Evolutionary conservation across 163 green algal genomes (phyloP).

Genomic region (Chlamydomonas reinhardtii): DNA sequence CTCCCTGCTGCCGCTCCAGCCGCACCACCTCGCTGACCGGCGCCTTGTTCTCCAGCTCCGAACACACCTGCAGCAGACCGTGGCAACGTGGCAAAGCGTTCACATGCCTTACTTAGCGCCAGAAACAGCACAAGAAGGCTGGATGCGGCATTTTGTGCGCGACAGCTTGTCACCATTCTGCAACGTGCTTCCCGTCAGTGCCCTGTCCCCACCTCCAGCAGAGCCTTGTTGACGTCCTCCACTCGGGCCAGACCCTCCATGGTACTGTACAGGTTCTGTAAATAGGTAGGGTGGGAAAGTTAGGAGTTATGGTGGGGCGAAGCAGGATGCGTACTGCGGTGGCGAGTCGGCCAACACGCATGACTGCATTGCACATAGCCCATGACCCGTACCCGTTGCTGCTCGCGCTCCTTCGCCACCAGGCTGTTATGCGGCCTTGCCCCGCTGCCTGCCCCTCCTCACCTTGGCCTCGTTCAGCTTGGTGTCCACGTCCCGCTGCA

Average conservation of each 20-base stretch:
- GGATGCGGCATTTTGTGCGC: no score
- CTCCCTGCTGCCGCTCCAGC: slow-evolving; percentile 44
- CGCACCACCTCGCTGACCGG: slow-evolving; percentile 37
- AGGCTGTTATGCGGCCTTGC: no score
- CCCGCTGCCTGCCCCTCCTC: not conserved
- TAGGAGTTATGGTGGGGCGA: not conserved
- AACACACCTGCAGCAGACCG: slow-evolving; percentile 23
- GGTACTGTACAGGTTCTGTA: slow-evolving; percentile 18
- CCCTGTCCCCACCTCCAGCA: slow-evolving; percentile 24
- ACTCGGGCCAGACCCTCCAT: slow-evolving; percentile 42
- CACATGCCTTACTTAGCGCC: no score
- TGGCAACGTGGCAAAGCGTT: no score
- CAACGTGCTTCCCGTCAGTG: no score
- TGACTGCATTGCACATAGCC: no score
- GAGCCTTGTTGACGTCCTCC: slow-evolving; percentile 51
- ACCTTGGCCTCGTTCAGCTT: slow-evolving; percentile 45
- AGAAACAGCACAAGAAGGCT: no score
- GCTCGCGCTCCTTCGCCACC: no score
- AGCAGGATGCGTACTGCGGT: no score
- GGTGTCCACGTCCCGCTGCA: slow-evolving; percentile 43
- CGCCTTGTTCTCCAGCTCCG: slow-evolving; percentile 51
- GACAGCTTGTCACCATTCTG: no score
- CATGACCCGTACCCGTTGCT: no score
- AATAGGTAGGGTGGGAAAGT: not conserved
- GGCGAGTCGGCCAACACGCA: no score